A percentile compares a stretch with the other conserved stretches of the same genome.
Conservation (phyloP, 108 stramenopile genomes). For the Seminavis robusta region DNA sequence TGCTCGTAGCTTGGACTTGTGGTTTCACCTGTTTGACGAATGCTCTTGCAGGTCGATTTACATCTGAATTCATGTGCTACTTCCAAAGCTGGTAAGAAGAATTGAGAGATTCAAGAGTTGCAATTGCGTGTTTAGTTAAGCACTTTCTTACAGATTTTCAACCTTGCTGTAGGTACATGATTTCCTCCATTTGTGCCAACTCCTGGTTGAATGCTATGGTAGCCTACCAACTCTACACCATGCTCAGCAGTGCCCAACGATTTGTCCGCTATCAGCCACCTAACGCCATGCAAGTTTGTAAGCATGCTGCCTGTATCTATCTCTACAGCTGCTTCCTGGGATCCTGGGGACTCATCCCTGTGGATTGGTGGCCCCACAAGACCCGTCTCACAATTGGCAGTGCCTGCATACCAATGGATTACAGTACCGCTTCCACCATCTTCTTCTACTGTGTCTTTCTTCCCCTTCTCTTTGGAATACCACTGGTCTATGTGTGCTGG, state of each 20-base stretch:
- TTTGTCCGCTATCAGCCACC: neutral
- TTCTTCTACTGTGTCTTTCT: too few relatives aligned
- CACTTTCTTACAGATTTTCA: too few relatives aligned
- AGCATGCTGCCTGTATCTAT: neutral
- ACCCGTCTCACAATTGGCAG: neutral
- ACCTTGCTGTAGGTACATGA: too few relatives aligned
- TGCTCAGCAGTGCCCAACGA: neutral
- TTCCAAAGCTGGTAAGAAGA: too few relatives aligned
- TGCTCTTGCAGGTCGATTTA: too few relatives aligned
- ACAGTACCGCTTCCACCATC: constrained; percentile 1
- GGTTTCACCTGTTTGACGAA: too few relatives aligned
- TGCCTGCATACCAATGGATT: constrained; percentile 11
- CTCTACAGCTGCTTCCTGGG: neutral
- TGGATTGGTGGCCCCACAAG: too few relatives aligned
- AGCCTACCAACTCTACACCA: neutral
- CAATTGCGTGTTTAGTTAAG: too few relatives aligned
- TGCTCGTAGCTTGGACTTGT: too few relatives aligned
- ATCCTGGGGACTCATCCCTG: neutral
- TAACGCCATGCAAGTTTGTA: neutral
- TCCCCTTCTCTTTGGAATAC: too few relatives aligned
- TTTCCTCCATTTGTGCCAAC: constrained; percentile 2
- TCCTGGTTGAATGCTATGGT: constrained; percentile 11
- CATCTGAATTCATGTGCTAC: too few relatives aligned
- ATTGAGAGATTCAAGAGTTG: too few relatives aligned
- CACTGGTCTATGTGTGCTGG: neutral